Conservation (phyloP, 208 protist genomes). For the Trypanosoma brucei region DNA sequence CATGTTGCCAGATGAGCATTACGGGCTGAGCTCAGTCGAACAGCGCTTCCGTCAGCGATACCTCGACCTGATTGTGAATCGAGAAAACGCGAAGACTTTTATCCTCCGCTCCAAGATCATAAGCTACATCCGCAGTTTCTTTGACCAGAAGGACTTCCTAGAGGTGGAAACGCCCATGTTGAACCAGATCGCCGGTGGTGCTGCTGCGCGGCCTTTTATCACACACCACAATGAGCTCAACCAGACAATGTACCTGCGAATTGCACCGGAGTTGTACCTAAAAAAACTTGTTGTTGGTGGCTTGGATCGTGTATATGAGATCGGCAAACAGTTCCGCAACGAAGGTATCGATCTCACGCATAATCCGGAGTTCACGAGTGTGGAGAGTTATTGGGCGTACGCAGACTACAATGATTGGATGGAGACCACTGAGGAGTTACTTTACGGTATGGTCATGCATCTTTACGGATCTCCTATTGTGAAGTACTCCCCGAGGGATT, state of each 20-base stretch:
- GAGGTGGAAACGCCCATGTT: constrained; percentile 99
- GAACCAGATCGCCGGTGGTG: constrained; percentile 98
- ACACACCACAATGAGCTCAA: constrained; percentile 99
- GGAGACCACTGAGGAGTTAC: constrained; percentile 95
- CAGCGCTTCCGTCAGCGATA: constrained; percentile 97
- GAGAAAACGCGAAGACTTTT: constrained; percentile 93
- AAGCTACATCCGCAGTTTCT: constrained; percentile 96
- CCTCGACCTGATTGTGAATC: constrained; percentile 99
- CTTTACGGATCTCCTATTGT: constrained; percentile 93
- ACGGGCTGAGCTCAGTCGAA: constrained; percentile 93
- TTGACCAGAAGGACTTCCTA: constrained; percentile 94
- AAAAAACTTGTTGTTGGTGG: constrained; percentile 99
- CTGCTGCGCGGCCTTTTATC: constrained; percentile 98
- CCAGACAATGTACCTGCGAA: constrained; percentile 97
- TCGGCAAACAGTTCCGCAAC: constrained; percentile 99
- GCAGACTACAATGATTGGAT: constrained; percentile 99
- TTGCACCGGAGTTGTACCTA: constrained; percentile 99
- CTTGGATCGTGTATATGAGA: constrained; percentile 99
- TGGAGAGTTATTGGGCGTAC: constrained; percentile 99
- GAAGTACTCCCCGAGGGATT: constrained; percentile 92
- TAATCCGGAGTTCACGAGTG: constrained; percentile 99
- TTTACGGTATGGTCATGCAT: constrained; percentile 92
- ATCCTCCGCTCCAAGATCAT: constrained; percentile 93
- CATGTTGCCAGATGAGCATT: constrained; percentile 96
- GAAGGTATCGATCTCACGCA: constrained; percentile 98